Percentiles rank a stretch among this genome's conserved stretches.
phyloP scores from a whole-genome alignment of 306 rosid genomes.

The Begonia loranthoides region DNA sequence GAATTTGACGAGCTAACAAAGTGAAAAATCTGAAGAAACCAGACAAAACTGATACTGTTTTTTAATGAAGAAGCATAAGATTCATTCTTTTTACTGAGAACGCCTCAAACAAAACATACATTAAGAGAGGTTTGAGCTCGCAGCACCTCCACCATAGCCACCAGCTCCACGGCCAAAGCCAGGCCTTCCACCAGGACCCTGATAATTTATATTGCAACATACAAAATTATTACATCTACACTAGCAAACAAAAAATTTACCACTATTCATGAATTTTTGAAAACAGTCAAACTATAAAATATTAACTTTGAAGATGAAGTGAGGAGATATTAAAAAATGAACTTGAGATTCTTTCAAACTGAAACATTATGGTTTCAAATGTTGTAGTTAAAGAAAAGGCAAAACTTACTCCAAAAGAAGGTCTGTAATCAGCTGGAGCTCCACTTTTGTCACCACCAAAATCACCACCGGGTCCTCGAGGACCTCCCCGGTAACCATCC shows the following conservation, averaged over 20 bases:
- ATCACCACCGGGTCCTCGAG: conserved; percentile 54
- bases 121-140: conserved; percentile 14
- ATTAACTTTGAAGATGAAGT: no score
- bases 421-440: conserved; percentile 70
- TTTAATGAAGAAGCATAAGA: no score
- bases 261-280: no score
- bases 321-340: no score
- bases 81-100: no score
- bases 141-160: conserved; percentile 14
- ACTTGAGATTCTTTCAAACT: neutral
- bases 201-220: neutral
- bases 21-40: no score
- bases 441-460: conserved; percentile 73
- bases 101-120: neutral
- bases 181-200: conserved; percentile 70
- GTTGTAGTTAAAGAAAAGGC: neutral
- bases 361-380: neutral
- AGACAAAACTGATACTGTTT: no score
- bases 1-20: no score
- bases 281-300: neutral
- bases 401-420: conserved; percentile 49
- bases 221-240: no score
- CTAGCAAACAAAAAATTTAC: no score
- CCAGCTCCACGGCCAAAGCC: conserved; percentile 78
- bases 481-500: conserved; percentile 76